Conservation (phyloP, 2,329 filamentous ascomycete species). For the Sarocladiaceae sp. region DNA sequence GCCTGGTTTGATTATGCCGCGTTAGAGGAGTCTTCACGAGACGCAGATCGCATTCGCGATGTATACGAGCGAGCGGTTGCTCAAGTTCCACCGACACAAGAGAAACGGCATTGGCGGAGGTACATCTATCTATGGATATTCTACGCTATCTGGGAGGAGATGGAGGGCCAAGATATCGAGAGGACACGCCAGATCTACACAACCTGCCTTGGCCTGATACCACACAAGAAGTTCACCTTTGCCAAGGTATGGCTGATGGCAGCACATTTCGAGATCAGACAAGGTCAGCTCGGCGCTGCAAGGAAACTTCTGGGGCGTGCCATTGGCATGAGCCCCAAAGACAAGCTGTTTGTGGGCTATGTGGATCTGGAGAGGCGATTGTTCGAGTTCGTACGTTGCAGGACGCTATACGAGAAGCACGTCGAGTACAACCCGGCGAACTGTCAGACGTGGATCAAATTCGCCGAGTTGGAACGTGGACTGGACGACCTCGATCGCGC, state of each 20-base stretch:
- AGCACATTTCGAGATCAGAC: conserved; percentile 87
- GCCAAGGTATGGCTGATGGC: conserved; percentile 94
- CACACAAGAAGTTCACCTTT: conserved; percentile 96
- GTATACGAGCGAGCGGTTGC: conserved; percentile 94
- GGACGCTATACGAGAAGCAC: conserved; percentile 89
- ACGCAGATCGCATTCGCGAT: conserved; percentile 78
- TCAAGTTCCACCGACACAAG: conserved; percentile 88
- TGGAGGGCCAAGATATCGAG: conserved; percentile 69
- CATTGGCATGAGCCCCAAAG: conserved; percentile 92
- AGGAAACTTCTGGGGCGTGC: conserved; percentile 85
- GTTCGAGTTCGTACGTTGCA: conserved; percentile 88
- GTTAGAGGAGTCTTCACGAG: conserved; percentile 79
- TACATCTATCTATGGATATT: conserved; percentile 99
- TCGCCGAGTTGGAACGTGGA: conserved; percentile 85
- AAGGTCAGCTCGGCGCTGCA: conserved; percentile 71
- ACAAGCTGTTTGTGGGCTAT: conserved; percentile 90
- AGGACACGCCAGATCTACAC: conserved; percentile 86
- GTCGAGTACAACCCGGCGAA: conserved; percentile 88
- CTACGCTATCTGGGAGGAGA: conserved; percentile 93
- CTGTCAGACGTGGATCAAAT: conserved; percentile 92
- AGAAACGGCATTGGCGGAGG: conserved; percentile 93
- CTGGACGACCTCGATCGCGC: conserved; percentile 85
- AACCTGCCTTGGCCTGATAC: conserved; percentile 79
- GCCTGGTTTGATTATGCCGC: conserved; percentile 93
- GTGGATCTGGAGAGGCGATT: conserved; percentile 88